These are phyloP conservation scores for Pedinophyceae sp. DNA, from an alignment of 139 green algal genomes.

Conservation along the genomic window DNA sequence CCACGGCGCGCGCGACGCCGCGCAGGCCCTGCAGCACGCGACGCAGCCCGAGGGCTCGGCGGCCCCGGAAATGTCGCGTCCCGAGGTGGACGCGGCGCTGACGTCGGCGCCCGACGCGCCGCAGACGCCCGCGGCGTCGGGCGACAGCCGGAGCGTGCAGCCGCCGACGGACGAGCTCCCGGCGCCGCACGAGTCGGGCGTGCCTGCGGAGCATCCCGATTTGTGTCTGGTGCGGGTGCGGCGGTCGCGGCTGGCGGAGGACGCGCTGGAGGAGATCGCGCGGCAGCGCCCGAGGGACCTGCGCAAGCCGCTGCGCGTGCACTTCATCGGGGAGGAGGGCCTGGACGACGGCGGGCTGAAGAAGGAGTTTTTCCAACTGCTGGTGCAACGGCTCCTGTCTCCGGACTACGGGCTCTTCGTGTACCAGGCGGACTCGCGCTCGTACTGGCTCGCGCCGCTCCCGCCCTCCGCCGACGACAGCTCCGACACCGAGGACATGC, in stretches of 20 bases:
- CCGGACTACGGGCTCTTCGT: constrained; percentile 78
- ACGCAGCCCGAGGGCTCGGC: too few species aligned
- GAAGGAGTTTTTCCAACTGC: constrained; percentile 93
- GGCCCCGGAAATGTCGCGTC: too few species aligned
- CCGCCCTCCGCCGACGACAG: constrained; percentile 25
- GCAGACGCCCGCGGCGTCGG: too few species aligned
- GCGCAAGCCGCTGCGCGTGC: constrained; percentile 82
- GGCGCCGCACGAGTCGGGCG: constrained; percentile 31
- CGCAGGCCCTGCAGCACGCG: not conserved
- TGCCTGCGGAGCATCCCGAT: constrained; percentile 60
- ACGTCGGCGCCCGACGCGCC: too few species aligned
- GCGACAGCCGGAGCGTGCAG: too few species aligned
- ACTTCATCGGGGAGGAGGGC: constrained; percentile 91
- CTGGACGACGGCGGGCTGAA: constrained; percentile 78
- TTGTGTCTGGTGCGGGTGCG: constrained; percentile 80
- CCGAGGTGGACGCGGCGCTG: too few species aligned
- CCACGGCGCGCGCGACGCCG: too few species aligned
- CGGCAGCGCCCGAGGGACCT: constrained; percentile 60
- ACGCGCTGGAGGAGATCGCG: constrained; percentile 72
- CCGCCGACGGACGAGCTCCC: constrained; percentile 25
- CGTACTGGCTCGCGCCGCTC: constrained; percentile 49
- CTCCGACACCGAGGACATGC: constrained; percentile 33
- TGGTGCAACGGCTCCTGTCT: constrained; percentile 68
- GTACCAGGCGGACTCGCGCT: constrained; percentile 51
- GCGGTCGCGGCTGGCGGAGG: constrained; percentile 66